Base-by-base conservation (phyloP, 148 eudicot species). In the Bassia scoparia region DNA sequence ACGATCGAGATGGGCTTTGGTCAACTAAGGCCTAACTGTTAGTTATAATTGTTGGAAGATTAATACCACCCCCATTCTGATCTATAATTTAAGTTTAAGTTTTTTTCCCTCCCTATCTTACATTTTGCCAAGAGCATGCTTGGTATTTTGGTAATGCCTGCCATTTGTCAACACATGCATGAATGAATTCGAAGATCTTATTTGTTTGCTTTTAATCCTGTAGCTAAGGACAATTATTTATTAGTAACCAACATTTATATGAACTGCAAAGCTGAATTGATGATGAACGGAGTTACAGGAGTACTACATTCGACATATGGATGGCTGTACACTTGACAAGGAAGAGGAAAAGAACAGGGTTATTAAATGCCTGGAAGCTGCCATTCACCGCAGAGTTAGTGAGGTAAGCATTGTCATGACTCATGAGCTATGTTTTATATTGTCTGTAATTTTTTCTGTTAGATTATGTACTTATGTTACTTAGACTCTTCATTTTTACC, bases 321-420 rank as follows among this genome's bases (percentile, higher is more conserved):
- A 91, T 84, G 97, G 94, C 30, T 85, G 76, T 68, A 82, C 85
- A 35, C 71, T 87, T 48, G 78, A 83, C 43, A 82, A 88, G 55
- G 89, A 89, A 78, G 88, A 83, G 20, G 97, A 91, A 83, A 85
- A 79, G 61, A 88, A 84, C 50, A 84, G 93, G 73, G 92, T 91
- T 61, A 69, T 86, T 77, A 88, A 86, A 64, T 89, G 97, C 81
- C 84, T 91, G 60, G 97, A 89, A 86, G 97, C 97, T 55, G 97
- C 97, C 48, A 86, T 91, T 63, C 82, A 76, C 44, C 83, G 97
- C 68, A 81, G 97, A 84, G 86, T 83, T 66, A 78, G 84, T 66
- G 94, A 91, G 90, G 97, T 91, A 48, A 81, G 76, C 53, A 33
- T 34, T 34, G 13, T 33, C 48, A 4, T 13, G 1, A 29, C 11